Evolutionary conservation across 441 rosid genomes (phyloP).

Genomic region (Viola pubescens): DNA sequence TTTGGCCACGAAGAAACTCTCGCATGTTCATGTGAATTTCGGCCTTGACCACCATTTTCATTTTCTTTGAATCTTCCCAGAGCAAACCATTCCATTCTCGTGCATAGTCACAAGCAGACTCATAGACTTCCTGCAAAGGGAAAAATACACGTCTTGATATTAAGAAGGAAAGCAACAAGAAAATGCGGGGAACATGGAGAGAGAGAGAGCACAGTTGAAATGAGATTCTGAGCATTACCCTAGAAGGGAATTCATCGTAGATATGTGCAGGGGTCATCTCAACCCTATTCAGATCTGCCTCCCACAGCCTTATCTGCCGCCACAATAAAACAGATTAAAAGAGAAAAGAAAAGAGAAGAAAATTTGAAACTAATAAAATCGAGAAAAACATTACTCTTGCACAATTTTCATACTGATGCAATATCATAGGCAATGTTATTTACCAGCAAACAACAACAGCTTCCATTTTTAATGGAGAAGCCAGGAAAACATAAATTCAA

Average conservation of each 20-base stretch:
- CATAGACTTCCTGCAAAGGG: slow-evolving; percentile 57
- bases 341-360: not conserved
- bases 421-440: not conserved
- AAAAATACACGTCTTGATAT: slow-evolving; percentile 2
- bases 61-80: slow-evolving; percentile 84
- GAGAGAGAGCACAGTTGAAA: not conserved
- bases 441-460: not conserved
- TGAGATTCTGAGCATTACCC: slow-evolving; percentile 36
- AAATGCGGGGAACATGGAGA: not conserved
- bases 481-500: too few species aligned
- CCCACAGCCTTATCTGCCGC: slow-evolving; percentile 88
- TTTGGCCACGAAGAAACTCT: slow-evolving; percentile 58
- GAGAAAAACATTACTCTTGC: not conserved
- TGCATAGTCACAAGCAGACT: slow-evolving; percentile 71
- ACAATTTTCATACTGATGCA: not conserved
- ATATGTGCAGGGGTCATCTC: slow-evolving; percentile 73
- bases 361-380: slow-evolving; percentile 6
- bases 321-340: too few species aligned
- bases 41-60: slow-evolving; percentile 67
- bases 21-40: slow-evolving; percentile 71
- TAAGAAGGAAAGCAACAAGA: not conserved
- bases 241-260: slow-evolving; percentile 81
- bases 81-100: slow-evolving; percentile 56
- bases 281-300: slow-evolving; percentile 80
- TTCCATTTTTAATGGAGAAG: not conserved